Base-by-base conservation (phyloP, 768 basidiomycete species). In the Psilocybe tampanensis region DNA sequence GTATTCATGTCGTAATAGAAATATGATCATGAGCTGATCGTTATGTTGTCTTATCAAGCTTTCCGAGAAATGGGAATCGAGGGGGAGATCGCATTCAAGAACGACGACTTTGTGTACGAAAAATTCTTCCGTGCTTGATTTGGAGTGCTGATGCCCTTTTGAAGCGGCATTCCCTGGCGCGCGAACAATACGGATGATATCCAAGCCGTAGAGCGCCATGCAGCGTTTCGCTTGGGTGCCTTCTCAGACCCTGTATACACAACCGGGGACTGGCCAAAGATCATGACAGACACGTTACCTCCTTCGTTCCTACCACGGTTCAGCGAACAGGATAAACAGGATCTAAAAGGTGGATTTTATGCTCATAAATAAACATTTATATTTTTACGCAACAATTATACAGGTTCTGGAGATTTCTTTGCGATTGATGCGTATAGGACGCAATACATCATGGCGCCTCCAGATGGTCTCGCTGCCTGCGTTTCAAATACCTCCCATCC, bases 1-100 rank as follows among this genome's bases (percentile, higher is more conserved):
- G 78, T 76, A 63, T n/a, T n/a, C n/a, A n/a, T n/a, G n/a, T n/a
- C n/a, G n/a, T 21, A 29, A 9, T 9, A 29, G 9, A 29, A 4
- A 29, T 29, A 4, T 9, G 29, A 17, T 0, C 24, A 22, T 44
- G 19, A 23, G n/a, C 11, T 21, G 11, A 22, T 23, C n/a, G n/a
- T n/a, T 36, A 21, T 29, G 47, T 18, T 6, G 33, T 5, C 13
- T 13, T 24, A n/a, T 19, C 32, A 77, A 29, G 77, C 74, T 0
- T 83, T 82, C 66, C 70, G 79, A 47, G 68, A 70, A 44, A 73
- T 82, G 74, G 73, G 73, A 18, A 80, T 80, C n/a, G 54, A 72
- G 45, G 81, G 81, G n/a, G 77, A 81, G 60, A 83, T 84, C 24
- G 71, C 80, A 0, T 78, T 81, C 66, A 84, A 84, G 65, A 81